Evolutionary conservation across 2,329 filamentous ascomycete species (phyloP).

Genomic region (Neofusicoccum laricinum): DNA sequence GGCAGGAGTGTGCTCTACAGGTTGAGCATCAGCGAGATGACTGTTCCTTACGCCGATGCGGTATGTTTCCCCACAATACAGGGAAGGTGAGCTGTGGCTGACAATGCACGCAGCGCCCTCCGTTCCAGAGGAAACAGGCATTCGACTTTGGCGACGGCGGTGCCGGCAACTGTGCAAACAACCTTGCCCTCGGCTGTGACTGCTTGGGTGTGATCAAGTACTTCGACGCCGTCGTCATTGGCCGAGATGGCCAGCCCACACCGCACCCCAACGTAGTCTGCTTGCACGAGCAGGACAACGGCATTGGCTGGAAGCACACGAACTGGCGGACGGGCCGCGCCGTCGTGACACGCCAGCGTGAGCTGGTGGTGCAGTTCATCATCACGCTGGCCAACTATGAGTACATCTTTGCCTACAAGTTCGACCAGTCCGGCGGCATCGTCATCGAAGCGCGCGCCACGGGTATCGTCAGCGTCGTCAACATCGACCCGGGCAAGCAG

Average conservation of each 20-base stretch:
- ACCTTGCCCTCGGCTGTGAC: slow-evolving; percentile 65
- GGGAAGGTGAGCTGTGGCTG: not conserved
- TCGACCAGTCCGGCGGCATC: slow-evolving; percentile 62
- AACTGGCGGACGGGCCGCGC: slow-evolving; percentile 64
- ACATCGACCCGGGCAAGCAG: slow-evolving; percentile 57
- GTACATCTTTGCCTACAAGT: slow-evolving; percentile 64
- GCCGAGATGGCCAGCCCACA: slow-evolving; percentile 53
- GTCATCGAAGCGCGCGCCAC: slow-evolving; percentile 63
- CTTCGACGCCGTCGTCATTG: slow-evolving; percentile 57
- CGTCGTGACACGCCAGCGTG: slow-evolving; percentile 59
- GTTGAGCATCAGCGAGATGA: slow-evolving; percentile 67
- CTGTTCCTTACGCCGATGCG: slow-evolving; percentile 12
- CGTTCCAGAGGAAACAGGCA: slow-evolving; percentile 67
- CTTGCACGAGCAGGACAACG: slow-evolving; percentile 67
- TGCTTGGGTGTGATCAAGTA: slow-evolving; percentile 67
- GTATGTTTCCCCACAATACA: not conserved
- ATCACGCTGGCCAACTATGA: slow-evolving; percentile 70
- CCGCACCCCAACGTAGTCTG: slow-evolving; percentile 61
- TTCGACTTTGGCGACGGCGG: slow-evolving; percentile 72
- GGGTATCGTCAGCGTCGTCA: slow-evolving; percentile 62
- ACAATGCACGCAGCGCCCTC: slow-evolving; percentile 45
- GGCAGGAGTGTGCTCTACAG: slow-evolving; percentile 64
- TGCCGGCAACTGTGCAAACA: slow-evolving; percentile 65
- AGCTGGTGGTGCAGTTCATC: slow-evolving; percentile 66
- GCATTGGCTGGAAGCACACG: slow-evolving; percentile 69